Conservation (phyloP, 2,329 filamentous ascomycete genomes). For the Rhexocercosporidium sp. region DNA sequence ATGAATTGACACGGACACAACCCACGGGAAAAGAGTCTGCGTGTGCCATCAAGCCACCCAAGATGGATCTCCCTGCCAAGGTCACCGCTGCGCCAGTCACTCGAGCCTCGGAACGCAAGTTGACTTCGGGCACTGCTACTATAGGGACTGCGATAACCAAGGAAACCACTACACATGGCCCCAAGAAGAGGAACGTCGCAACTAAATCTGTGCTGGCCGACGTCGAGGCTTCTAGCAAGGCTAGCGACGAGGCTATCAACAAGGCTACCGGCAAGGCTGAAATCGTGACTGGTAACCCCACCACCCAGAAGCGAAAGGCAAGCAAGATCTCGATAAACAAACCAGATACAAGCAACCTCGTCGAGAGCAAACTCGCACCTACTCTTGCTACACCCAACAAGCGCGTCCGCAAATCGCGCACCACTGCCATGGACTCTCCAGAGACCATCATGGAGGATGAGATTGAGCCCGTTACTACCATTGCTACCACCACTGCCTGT, state of each 20-base stretch:
- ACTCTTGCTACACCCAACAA: not conserved
- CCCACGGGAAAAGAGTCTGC: not conserved
- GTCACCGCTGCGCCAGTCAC: not conserved
- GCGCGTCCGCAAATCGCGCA: slow-evolving; percentile 1
- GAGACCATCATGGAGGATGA: not conserved
- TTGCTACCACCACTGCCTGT: not conserved
- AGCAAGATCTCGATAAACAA: not conserved
- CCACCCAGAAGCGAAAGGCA: not conserved
- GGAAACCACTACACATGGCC: not conserved
- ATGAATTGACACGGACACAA: not conserved
- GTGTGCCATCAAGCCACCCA: not conserved
- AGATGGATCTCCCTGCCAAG: not conserved
- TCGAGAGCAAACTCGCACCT: not conserved
- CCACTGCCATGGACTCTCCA: not conserved
- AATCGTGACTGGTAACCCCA: not conserved
- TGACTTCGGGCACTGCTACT: not conserved
- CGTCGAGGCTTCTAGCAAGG: not conserved
- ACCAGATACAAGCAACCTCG: not conserved
- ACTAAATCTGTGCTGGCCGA: not conserved
- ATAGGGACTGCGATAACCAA: no score
- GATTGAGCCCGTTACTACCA: not conserved
- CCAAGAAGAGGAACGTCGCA: not conserved
- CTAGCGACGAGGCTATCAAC: not conserved
- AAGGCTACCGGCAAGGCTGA: slow-evolving; percentile 1
- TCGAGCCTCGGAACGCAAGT: slow-evolving; percentile 2